phyloP scores from a whole-genome alignment of 148 eudicot species.

The Diospyros kaki region DNA sequence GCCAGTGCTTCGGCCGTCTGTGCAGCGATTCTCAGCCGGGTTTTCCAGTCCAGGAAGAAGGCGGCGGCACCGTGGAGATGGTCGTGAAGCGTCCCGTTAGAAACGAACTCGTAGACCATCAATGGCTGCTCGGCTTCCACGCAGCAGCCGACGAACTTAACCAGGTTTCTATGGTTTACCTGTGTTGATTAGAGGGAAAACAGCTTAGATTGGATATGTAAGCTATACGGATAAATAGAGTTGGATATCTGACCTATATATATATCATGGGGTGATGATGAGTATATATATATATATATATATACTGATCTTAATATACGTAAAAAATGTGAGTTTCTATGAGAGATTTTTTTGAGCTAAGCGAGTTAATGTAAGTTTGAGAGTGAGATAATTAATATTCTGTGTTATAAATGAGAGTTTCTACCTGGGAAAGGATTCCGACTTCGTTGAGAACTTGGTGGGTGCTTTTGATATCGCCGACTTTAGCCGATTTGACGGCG shows the following conservation, averaged over 20 bases:
- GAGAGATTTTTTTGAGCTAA: too few relatives aligned
- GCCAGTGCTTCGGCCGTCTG: conserved; percentile 43
- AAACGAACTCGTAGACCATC: conserved; percentile 37
- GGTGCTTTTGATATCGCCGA: conserved; percentile 31
- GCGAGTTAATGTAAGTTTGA: too few relatives aligned
- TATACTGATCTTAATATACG: too few relatives aligned
- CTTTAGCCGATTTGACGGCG: conserved; percentile 34
- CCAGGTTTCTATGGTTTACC: conserved; percentile 34
- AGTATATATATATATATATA: too few relatives aligned
- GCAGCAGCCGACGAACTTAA: conserved; percentile 35
- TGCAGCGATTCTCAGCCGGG: conserved; percentile 28
- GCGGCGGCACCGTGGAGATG: conserved; percentile 25
- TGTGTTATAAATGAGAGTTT: too few relatives aligned
- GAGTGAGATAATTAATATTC: too few relatives aligned
- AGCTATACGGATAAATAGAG: too few relatives aligned
- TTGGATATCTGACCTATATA: too few relatives aligned
- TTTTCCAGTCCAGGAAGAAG: conserved; percentile 24
- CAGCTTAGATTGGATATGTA: too few relatives aligned
- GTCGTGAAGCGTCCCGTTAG: conserved; percentile 35
- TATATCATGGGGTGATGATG: too few relatives aligned
- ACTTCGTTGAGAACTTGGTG: conserved; percentile 40
- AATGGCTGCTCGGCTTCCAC: conserved; percentile 33
- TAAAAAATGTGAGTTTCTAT: too few relatives aligned
- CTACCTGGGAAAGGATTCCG: conserved; percentile 27
- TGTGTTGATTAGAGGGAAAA: too few relatives aligned